These are phyloP conservation scores for Arabis hirsuta DNA, from an alignment of 345 rosid species.

Conservation along the genomic window DNA sequence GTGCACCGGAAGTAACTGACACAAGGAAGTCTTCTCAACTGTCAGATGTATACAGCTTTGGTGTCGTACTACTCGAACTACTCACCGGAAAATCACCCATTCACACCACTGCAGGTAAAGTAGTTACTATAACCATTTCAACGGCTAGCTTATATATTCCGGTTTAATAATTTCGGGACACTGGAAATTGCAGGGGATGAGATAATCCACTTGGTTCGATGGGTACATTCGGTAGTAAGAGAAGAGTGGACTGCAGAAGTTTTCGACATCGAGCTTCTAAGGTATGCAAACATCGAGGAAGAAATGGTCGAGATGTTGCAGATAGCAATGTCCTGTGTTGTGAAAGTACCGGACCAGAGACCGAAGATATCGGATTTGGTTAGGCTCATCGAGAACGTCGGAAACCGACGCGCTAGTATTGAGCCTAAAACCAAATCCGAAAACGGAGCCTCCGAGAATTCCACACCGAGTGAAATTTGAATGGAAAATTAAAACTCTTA, in stretches of 20 bases:
- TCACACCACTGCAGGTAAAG: conserved; percentile 59
- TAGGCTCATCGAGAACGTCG: conserved; percentile 74
- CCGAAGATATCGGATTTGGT: conserved; percentile 81
- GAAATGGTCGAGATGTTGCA: conserved; percentile 99
- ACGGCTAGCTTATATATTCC: not conserved
- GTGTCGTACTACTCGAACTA: conserved; percentile 89
- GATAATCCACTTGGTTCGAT: conserved; percentile 86
- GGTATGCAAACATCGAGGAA: conserved; percentile 91
- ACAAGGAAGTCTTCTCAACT: conserved; percentile 89
- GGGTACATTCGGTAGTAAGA: conserved; percentile 98
- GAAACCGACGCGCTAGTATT: conserved; percentile 37
- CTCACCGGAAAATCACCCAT: conserved; percentile 94
- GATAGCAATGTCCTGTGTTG: conserved; percentile 91
- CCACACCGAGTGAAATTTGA: conserved; percentile 49
- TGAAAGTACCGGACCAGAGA: conserved; percentile 80
- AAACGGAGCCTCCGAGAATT: conserved; percentile 55
- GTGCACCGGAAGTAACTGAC: conserved; percentile 93
- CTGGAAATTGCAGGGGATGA: conserved; percentile 71
- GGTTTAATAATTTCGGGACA: conserved; percentile 47
- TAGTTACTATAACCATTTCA: not conserved
- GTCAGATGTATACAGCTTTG: conserved; percentile 93
- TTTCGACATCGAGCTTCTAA: conserved; percentile 86
- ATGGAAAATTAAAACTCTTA: conserved; percentile 2
- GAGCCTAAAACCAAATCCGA: conserved; percentile 55
- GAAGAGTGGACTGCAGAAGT: conserved; percentile 99